A percentile compares a stretch with the other conserved stretches of the same genome.
These are phyloP conservation scores for Kentomonas sorsogonicus DNA, from an alignment of 208 protist genomes.

Conservation along the genomic window DNA sequence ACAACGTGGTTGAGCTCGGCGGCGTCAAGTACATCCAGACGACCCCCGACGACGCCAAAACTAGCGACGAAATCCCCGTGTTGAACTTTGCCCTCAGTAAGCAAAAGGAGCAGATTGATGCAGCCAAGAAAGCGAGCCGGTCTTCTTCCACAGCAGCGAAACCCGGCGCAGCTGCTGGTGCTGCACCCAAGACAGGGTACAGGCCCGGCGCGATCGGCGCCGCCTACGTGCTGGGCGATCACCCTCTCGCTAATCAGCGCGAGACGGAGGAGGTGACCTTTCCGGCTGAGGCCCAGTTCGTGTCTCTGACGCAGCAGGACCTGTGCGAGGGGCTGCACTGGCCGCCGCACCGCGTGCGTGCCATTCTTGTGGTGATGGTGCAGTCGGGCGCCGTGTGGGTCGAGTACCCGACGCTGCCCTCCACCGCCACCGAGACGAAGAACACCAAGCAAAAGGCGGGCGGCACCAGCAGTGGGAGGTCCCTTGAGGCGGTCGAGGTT, in stretches of 20 bases:
- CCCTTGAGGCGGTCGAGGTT: conserved; percentile 7
- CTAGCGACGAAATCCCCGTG: conserved; percentile 55
- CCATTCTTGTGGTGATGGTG: conserved; percentile 58
- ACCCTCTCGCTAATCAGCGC: conserved; percentile 22
- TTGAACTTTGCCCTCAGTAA: conserved; percentile 49
- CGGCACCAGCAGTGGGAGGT: too few relatives aligned
- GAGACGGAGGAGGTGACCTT: conserved; percentile 12
- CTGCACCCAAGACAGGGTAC: too few relatives aligned
- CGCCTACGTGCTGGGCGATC: conserved; percentile 41
- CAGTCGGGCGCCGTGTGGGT: conserved; percentile 82
- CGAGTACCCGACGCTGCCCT: conserved; percentile 20
- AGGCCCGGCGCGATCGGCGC: conserved; percentile 29
- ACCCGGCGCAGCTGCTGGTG: too few relatives aligned
- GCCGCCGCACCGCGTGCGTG: conserved; percentile 54
- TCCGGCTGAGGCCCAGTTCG: conserved; percentile 36
- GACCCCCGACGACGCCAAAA: conserved; percentile 51
- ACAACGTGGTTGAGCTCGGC: conserved; percentile 63
- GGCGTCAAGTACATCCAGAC: conserved; percentile 80
- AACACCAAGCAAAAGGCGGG: not conserved
- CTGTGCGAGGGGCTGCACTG: conserved; percentile 46
- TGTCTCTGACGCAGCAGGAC: conserved; percentile 43
- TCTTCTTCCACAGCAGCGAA: too few relatives aligned
- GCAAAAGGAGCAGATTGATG: conserved; percentile 38
- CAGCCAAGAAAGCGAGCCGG: conserved; percentile 8
- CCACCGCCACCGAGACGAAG: not conserved